Percentiles rank a stretch among this genome's conserved stretches.
Evolutionary conservation across 257 asterid species (phyloP).

Genomic region (Nicotiana sylvestris): DNA sequence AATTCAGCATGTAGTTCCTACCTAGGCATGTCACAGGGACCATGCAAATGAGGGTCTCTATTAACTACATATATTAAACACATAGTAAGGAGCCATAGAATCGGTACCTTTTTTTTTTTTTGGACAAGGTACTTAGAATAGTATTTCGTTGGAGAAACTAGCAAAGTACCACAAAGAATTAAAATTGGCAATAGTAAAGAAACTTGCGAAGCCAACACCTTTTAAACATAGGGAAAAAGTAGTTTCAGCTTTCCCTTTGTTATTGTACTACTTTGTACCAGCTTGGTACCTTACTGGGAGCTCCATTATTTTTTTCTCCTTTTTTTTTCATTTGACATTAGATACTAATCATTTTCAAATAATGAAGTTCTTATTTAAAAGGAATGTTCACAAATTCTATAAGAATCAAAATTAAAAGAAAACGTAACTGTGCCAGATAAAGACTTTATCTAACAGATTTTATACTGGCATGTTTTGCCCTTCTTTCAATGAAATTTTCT

Average conservation of each 20-base stretch:
- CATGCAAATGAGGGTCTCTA: conserved; percentile 2
- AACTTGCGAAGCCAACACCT: not conserved
- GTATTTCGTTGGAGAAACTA: not conserved
- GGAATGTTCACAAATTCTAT: not conserved
- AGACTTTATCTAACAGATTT: not conserved
- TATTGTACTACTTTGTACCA: too few relatives aligned
- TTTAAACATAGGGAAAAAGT: not conserved
- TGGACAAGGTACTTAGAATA: too few relatives aligned
- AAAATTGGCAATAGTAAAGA: not conserved
- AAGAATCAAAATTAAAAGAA: not conserved
- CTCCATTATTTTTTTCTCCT: not conserved
- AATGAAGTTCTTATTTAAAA: not conserved
- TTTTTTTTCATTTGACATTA: not conserved
- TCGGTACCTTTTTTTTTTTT: not conserved
- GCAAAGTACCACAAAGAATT: not conserved
- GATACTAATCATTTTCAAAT: not conserved
- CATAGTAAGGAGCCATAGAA: not conserved
- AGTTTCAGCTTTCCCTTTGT: not conserved
- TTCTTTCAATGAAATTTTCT: too few relatives aligned
- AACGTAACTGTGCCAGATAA: not conserved
- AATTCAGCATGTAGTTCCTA: not conserved
- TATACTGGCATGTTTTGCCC: too few relatives aligned
- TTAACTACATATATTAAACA: not conserved
- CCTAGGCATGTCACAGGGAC: not conserved
- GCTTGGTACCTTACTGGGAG: not conserved